Evolutionary conservation across 257 asterid genomes (phyloP).

Genomic region (Cinchona pubescens): DNA sequence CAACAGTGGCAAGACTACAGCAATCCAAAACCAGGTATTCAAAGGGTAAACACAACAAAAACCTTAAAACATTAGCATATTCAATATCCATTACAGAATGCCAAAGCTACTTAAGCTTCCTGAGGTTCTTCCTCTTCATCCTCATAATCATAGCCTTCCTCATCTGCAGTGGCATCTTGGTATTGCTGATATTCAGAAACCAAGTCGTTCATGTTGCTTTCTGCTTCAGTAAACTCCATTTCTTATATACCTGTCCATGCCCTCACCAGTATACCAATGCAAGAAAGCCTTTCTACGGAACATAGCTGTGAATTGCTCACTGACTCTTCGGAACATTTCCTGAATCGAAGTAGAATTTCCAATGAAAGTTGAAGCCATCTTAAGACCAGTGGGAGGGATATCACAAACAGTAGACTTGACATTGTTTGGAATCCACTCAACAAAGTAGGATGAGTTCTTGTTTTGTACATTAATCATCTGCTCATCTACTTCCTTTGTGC

Average conservation of each 20-base stretch:
- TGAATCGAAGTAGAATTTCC: constrained; percentile 67
- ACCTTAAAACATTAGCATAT: constrained; percentile 1
- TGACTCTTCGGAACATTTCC: constrained; percentile 62
- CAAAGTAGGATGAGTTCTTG: constrained; percentile 64
- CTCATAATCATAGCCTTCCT: constrained; percentile 59
- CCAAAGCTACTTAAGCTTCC: constrained; percentile 32
- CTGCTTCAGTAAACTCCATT: constrained; percentile 67
- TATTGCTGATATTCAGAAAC: constrained; percentile 80
- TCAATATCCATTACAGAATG: constrained; percentile 3
- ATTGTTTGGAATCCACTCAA: constrained; percentile 70
- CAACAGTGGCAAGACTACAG: constrained; percentile 20
- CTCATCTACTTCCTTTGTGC: constrained; percentile 66
- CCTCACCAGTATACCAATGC: constrained; percentile 73
- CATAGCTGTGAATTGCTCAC: constrained; percentile 72
- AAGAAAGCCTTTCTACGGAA: constrained; percentile 66
- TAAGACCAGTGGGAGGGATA: constrained; percentile 64
- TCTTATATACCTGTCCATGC: constrained; percentile 73
- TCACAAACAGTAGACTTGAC: constrained; percentile 71
- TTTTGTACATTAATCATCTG: constrained; percentile 67
- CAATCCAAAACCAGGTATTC: constrained; percentile 10
- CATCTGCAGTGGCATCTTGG: constrained; percentile 79
- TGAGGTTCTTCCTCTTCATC: constrained; percentile 55
- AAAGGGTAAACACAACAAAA: constrained; percentile 4
- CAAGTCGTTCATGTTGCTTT: constrained; percentile 77
- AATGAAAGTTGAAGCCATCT: constrained; percentile 67